A percentile compares a stretch with the other conserved stretches of the same genome.
These are phyloP conservation scores for Naumovozyma castellii DNA, from an alignment of 805 yeast genomes.

Conservation along the genomic window DNA sequence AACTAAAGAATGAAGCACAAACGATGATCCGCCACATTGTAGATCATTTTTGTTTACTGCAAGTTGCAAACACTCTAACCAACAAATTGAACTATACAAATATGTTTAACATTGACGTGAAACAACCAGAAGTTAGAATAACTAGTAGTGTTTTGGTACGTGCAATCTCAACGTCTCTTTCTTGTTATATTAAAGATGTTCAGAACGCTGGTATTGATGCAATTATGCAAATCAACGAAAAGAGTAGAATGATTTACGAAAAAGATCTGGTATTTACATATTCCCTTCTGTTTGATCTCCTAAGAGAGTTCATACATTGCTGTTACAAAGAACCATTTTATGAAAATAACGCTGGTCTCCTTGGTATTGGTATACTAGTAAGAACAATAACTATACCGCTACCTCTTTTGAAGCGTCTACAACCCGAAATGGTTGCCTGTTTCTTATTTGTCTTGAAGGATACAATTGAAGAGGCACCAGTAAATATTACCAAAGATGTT, in stretches of 20 bases:
- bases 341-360: conserved; percentile 78
- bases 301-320: conserved; percentile 76
- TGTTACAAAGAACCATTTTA: conserved; percentile 87
- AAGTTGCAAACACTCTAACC: conserved; percentile 62
- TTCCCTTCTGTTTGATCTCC: conserved; percentile 66
- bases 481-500: conserved; percentile 65
- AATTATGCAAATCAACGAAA: conserved; percentile 48
- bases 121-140: conserved; percentile 65
- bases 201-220: conserved; percentile 62
- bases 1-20: conserved; percentile 58
- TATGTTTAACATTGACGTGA: conserved; percentile 63
- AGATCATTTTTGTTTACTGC: conserved; percentile 69
- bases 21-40: conserved; percentile 54
- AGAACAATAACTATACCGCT: conserved; percentile 59
- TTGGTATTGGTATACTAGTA: conserved; percentile 69
- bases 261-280: conserved; percentile 57
- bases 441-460: conserved; percentile 85
- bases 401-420: conserved; percentile 65
- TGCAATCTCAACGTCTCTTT: conserved; percentile 70
- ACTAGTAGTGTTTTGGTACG: conserved; percentile 62
- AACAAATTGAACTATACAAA: conserved; percentile 60
- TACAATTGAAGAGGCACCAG: conserved; percentile 80
- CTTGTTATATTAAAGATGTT: conserved; percentile 64
- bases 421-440: conserved; percentile 76
- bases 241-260: conserved; percentile 62